Base-by-base conservation (phyloP, 768 basidiomycete species). In the Kwoniella heveanensis region DNA sequence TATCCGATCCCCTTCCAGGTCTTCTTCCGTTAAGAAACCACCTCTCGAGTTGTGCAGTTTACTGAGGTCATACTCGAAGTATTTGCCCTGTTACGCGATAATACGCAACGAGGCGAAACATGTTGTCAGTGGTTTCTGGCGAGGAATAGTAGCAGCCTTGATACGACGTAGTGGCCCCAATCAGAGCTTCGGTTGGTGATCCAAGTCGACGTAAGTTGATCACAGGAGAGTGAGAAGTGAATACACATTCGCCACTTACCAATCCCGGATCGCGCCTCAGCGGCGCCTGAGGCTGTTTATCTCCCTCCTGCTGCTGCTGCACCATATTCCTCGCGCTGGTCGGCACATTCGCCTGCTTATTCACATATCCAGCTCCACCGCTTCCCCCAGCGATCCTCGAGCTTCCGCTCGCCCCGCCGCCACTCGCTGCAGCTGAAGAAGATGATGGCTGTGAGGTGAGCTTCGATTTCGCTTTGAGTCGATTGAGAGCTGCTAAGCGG, bases 11-110 rank as follows among this genome's bases (percentile, higher is more conserved):
- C 71, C 70, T 47, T 70, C 72, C 68, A 87, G 86, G n/a, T 86
- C 88, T 48, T 95, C 93, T 67, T 95, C 91, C 5, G 95, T 84
- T 73, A 99, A 80, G 80, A 97, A 99, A 1, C 96, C 96, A 54
- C 95, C 96, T 77, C 93, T 90, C 8, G 92, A 89, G 79, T 99
- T 97, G 74, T 92, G 88, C 88, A 97, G 90, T 83, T 96, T 97
- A 13, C 90, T 90, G 15, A 97, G 80, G 79, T 97, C 94, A 86
- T 96, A 98, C 69, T 98, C 95, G 69, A 95, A 95, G 82, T 97
- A 97, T 52, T 86, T 90, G 26, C 92, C 95, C 68, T 72, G 21
- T 29, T 2, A 39, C 48, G 62, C 47, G 52, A 39, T 10, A n/a
- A 48, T 22, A 2, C 26, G 46, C 27, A 49, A 25, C 19, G 21